phyloP scores from a whole-genome alignment of 2,329 filamentous ascomycete genomes.

The Periglandula ipomoeae region DNA sequence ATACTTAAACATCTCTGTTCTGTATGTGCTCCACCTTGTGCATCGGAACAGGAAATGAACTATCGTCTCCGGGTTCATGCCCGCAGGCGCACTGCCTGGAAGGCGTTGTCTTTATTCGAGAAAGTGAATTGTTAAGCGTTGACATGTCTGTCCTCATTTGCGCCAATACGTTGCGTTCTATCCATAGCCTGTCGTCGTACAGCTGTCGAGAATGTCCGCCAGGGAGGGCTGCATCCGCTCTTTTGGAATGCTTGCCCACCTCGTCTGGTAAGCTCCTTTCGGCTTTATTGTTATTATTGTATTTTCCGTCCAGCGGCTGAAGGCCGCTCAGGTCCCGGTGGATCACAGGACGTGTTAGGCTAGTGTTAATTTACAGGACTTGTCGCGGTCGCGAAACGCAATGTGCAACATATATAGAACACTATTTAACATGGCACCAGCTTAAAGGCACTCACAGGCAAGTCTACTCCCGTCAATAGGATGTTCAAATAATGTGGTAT shows the following conservation, averaged over 20 bases:
- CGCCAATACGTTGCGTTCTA: slow-evolving; percentile 1
- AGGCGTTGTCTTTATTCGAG: slow-evolving; percentile 4
- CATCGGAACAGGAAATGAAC: slow-evolving; percentile 7
- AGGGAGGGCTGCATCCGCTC: slow-evolving; percentile 5
- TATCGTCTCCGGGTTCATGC: slow-evolving; percentile 6
- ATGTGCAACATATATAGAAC: too few species aligned
- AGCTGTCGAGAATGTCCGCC: slow-evolving; percentile 4
- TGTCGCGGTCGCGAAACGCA: too few species aligned
- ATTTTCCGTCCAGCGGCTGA: too few species aligned
- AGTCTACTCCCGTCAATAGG: too few species aligned
- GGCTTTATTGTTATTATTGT: too few species aligned
- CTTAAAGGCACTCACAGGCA: too few species aligned
- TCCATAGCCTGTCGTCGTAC: not conserved
- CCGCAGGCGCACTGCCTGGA: slow-evolving; percentile 5
- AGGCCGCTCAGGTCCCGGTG: too few species aligned
- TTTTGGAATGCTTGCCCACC: slow-evolving; percentile 3
- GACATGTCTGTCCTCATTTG: slow-evolving; percentile 6
- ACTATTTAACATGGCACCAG: too few species aligned
- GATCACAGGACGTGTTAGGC: too few species aligned
- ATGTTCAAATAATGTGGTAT: too few species aligned
- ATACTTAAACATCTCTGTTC: not conserved
- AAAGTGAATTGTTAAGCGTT: slow-evolving; percentile 5
- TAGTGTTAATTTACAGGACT: too few species aligned
- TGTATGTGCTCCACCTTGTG: not conserved
- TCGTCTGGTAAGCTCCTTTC: slow-evolving; percentile 3